These are phyloP conservation scores for Candolleomyces aberdarensis DNA, from an alignment of 768 basidiomycete genomes.

Conservation along the genomic window DNA sequence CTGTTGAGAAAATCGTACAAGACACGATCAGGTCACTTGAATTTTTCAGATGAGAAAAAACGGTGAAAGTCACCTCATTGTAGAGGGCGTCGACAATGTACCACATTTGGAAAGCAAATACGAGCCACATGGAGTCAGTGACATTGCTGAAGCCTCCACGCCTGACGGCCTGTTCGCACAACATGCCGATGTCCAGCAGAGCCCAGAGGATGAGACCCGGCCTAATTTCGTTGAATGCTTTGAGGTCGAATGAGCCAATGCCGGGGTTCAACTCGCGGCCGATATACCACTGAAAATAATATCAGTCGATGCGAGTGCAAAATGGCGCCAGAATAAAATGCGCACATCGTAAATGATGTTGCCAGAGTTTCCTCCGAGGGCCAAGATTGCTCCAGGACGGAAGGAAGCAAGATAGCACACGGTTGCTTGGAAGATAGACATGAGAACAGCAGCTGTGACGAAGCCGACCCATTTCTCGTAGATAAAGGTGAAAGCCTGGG, in stretches of 20 bases:
- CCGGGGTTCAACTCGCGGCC: slow-evolving; percentile 94
- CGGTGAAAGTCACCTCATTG: slow-evolving; percentile 67
- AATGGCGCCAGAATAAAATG: slow-evolving; percentile 8
- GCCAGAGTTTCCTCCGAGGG: slow-evolving; percentile 90
- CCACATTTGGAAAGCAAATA: slow-evolving; percentile 78
- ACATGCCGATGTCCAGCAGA: slow-evolving; percentile 85
- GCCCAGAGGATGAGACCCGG: slow-evolving; percentile 93
- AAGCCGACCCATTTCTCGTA: slow-evolving; percentile 93
- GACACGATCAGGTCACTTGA: background rate
- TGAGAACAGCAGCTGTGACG: slow-evolving; percentile 74
- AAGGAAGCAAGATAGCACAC: slow-evolving; percentile 74
- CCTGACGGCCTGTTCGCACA: slow-evolving; percentile 85
- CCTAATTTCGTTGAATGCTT: slow-evolving; percentile 80
- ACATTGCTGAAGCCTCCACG: slow-evolving; percentile 61
- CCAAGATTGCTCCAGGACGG: slow-evolving; percentile 66
- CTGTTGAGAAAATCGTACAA: slow-evolving; percentile 33
- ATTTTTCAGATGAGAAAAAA: background rate
- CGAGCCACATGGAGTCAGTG: slow-evolving; percentile 92
- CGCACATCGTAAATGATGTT: slow-evolving; percentile 88
- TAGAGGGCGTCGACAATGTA: slow-evolving; percentile 87
- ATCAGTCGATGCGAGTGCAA: background rate
- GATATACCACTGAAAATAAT: slow-evolving; percentile 70
- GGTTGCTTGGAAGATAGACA: slow-evolving; percentile 73
- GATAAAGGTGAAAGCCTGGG: slow-evolving; percentile 79
- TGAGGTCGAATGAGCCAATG: slow-evolving; percentile 65